These are phyloP conservation scores for Agapanthus africanus DNA, from an alignment of 106 monocot species.

Conservation along the genomic window DNA sequence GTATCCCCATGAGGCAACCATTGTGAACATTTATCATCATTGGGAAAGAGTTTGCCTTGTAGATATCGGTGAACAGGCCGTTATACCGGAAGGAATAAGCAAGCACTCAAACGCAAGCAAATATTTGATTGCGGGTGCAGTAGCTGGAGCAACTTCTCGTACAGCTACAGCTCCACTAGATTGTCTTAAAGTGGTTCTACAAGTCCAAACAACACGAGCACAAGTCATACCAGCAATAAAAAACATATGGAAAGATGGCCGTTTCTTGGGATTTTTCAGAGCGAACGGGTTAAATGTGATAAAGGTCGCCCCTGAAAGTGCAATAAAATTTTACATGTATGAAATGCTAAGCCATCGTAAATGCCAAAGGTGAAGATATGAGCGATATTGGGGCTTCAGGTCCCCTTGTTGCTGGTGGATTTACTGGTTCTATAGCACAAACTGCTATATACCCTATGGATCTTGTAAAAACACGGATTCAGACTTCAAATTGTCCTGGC, in stretches of 20 bases:
- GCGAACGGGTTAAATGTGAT: conserved; percentile 90
- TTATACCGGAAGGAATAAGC: conserved; percentile 80
- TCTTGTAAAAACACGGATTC: conserved; percentile 81
- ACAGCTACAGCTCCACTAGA: conserved; percentile 90
- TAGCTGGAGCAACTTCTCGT: conserved; percentile 84
- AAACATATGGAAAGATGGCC: conserved; percentile 70
- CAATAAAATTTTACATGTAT: conserved; percentile 82
- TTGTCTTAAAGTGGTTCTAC: conserved; percentile 77
- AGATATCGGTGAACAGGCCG: conserved; percentile 88
- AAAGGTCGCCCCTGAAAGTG: conserved; percentile 91
- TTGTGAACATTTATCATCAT: conserved; percentile 77
- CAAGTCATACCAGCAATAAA: conserved; percentile 53
- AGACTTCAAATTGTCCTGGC: conserved; percentile 34
- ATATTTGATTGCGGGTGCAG: conserved; percentile 85
- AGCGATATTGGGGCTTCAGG: conserved; percentile 66
- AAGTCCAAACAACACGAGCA: conserved; percentile 58
- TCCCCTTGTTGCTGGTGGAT: conserved; percentile 75
- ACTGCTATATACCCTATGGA: conserved; percentile 92
- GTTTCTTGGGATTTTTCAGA: conserved; percentile 56
- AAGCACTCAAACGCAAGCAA: conserved; percentile 72
- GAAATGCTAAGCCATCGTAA: conserved; percentile 73
- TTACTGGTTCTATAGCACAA: conserved; percentile 87
- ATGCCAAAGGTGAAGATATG: conserved; percentile 51
- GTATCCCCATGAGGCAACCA: conserved; percentile 87
- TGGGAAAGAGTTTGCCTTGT: conserved; percentile 91